Conservation (phyloP, 768 basidiomycete genomes). For the Solioccasus polychromus region DNA sequence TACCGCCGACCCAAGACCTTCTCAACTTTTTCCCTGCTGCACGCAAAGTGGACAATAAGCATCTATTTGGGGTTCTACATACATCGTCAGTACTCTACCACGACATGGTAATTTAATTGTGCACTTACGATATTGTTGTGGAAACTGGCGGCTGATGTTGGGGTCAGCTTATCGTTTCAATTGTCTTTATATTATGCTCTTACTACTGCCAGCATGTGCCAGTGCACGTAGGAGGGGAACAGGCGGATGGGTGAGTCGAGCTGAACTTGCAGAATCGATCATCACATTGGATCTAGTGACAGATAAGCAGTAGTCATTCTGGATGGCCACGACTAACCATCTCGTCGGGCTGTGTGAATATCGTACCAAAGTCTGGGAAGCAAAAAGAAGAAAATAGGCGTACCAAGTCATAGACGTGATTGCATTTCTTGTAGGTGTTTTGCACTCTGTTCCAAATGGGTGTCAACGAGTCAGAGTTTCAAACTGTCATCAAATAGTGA, state of each 20-base stretch:
- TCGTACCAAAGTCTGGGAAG: constrained; percentile 10
- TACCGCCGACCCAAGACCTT: constrained; percentile 1
- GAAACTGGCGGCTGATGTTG: constrained; percentile 59
- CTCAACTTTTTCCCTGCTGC: constrained; percentile 7
- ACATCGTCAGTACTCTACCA: constrained; percentile 12
- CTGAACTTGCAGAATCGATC: constrained; percentile 72
- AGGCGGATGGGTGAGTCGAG: constrained; percentile 54
- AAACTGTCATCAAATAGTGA: constrained; percentile 10
- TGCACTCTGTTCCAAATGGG: constrained; percentile 48
- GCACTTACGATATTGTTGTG: constrained; percentile 62
- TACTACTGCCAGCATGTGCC: constrained; percentile 78
- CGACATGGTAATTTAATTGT: constrained; percentile 8
- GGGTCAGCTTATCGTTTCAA: constrained; percentile 21
- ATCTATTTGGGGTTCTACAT: constrained; percentile 36
- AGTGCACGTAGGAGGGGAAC: constrained; percentile 53
- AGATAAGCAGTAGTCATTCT: constrained; percentile 12
- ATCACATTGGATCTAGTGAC: constrained; percentile 59
- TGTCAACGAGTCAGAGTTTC: constrained; percentile 8
- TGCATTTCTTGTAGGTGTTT: constrained; percentile 56
- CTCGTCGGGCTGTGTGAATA: constrained; percentile 50
- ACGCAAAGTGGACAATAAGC: constrained; percentile 33
- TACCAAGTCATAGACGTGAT: constrained; percentile 54
- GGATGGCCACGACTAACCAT: constrained; percentile 40
- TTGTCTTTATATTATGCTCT: constrained; percentile 28
- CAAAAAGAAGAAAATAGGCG: constrained; percentile 21